A percentile compares a stretch with the other conserved stretches of the same genome.
Conservation (phyloP, 1,284 basidiomycete species). For the Pisolithus thermaeus region DNA sequence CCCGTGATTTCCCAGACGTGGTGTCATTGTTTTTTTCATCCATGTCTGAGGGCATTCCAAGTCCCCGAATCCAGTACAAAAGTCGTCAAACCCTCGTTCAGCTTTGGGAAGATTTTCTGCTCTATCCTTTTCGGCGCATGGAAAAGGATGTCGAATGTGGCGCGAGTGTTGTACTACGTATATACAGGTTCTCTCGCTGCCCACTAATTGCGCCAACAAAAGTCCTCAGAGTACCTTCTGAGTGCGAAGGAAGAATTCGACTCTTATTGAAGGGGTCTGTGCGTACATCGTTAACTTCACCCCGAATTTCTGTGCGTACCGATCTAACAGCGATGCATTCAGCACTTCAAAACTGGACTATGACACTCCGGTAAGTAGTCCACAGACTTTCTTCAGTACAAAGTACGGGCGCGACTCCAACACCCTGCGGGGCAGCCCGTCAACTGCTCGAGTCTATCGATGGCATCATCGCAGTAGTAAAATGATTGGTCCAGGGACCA, state of each 20-base stretch:
- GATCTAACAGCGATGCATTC: neutral
- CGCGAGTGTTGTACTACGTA: constrained; percentile 43
- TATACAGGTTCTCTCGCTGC: constrained; percentile 80
- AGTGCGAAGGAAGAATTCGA: constrained; percentile 83
- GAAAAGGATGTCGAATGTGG: constrained; percentile 87
- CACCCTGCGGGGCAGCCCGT: constrained; percentile 68
- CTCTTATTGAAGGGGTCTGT: constrained; percentile 88
- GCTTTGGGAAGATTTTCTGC: constrained; percentile 93
- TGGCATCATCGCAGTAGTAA: constrained; percentile 80
- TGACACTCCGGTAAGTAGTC: constrained; percentile 73
- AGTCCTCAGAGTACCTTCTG: constrained; percentile 89
- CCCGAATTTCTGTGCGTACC: constrained; percentile 3
- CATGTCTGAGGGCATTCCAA: constrained; percentile 25
- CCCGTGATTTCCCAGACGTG: constrained; percentile 13
- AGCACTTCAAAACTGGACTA: constrained; percentile 83
- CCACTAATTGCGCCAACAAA: constrained; percentile 92
- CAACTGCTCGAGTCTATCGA: constrained; percentile 93
- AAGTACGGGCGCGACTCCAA: too few relatives aligned
- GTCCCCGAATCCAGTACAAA: constrained; percentile 96
- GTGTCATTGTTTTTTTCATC: constrained; percentile 13
- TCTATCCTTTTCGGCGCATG: constrained; percentile 95
- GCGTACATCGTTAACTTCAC: constrained; percentile 33
- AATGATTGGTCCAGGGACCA: constrained; percentile 65
- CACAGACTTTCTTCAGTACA: too few relatives aligned
- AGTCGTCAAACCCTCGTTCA: constrained; percentile 99